A percentile compares a stretch with the other conserved stretches of the same genome.
Evolutionary conservation across 345 rosid species (phyloP).

Genomic region (Eucalyptus marginata): DNA sequence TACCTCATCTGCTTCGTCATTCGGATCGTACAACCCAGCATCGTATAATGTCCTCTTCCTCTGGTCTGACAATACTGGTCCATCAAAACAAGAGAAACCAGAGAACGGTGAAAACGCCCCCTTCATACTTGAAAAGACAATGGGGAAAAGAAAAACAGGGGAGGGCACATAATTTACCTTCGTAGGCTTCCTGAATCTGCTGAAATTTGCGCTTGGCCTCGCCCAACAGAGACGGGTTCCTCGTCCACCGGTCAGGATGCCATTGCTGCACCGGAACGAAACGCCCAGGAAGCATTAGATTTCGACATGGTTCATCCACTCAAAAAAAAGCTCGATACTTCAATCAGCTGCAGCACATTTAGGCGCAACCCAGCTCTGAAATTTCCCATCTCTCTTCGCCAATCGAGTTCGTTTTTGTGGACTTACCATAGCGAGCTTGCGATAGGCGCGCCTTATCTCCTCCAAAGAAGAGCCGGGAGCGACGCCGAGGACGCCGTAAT

Average conservation of each 20-base stretch:
- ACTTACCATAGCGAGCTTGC: slow-evolving; percentile 51
- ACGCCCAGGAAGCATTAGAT: not conserved
- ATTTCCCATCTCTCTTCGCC: not conserved
- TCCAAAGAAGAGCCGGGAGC: slow-evolving; percentile 15
- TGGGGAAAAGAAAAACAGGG: not conserved
- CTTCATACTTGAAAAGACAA: not conserved
- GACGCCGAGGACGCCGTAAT: slow-evolving; percentile 38
- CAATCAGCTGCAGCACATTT: not conserved
- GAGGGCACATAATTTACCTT: slow-evolving; percentile 6
- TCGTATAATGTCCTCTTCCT: slow-evolving; percentile 37
- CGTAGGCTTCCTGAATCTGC: slow-evolving; percentile 53
- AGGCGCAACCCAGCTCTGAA: not conserved
- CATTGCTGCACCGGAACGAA: slow-evolving; percentile 24
- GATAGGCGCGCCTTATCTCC: slow-evolving; percentile 44
- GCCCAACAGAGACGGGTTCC: slow-evolving; percentile 20
- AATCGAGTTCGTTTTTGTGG: not conserved
- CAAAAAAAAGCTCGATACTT: not conserved
- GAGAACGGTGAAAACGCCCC: not conserved
- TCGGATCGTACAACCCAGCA: slow-evolving; percentile 28
- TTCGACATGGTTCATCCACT: not conserved
- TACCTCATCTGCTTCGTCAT: slow-evolving; percentile 42
- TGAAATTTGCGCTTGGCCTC: slow-evolving; percentile 45
- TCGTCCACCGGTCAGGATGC: slow-evolving; percentile 58
- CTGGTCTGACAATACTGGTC: slow-evolving; percentile 32
- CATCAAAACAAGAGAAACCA: not conserved